A percentile compares a stretch with the other conserved stretches of the same genome.
Conservation (phyloP, 106 monocot genomes). For the Acanthochlamys bracteata region DNA sequence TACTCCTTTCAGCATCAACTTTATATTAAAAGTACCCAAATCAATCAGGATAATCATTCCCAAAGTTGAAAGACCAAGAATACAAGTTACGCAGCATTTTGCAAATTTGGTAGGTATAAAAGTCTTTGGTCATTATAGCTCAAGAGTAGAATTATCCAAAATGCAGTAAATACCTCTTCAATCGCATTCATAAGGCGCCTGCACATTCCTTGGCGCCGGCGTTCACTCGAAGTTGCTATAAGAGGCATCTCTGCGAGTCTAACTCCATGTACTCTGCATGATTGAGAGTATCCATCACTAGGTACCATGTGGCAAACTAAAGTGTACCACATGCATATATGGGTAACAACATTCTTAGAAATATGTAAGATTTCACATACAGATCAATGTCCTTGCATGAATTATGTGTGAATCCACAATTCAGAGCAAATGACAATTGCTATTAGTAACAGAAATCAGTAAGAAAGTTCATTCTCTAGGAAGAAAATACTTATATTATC, state of each 20-base stretch:
- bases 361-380: too few relatives aligned
- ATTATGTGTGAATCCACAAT: too few relatives aligned
- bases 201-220: conserved; percentile 77
- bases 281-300: not conserved
- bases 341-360: too few relatives aligned
- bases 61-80: not conserved
- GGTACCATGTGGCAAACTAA: not conserved
- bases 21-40: not conserved
- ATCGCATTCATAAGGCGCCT: conserved; percentile 36
- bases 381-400: too few relatives aligned
- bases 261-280: conserved; percentile 48
- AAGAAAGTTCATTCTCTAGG: too few relatives aligned
- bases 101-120: not conserved
- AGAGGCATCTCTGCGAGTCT: conserved; percentile 61
- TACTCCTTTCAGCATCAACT: not conserved
- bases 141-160: not conserved
- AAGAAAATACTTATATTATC: too few relatives aligned
- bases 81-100: not conserved
- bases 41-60: not conserved
- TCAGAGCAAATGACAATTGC: too few relatives aligned
- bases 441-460: too few relatives aligned
- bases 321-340: not conserved
- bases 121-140: not conserved
- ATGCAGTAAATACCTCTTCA: conserved; percentile 38
- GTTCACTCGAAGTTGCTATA: conserved; percentile 48